These are phyloP conservation scores for Penicillium expansum DNA, from an alignment of 2,329 filamentous ascomycete genomes.

Conservation along the genomic window DNA sequence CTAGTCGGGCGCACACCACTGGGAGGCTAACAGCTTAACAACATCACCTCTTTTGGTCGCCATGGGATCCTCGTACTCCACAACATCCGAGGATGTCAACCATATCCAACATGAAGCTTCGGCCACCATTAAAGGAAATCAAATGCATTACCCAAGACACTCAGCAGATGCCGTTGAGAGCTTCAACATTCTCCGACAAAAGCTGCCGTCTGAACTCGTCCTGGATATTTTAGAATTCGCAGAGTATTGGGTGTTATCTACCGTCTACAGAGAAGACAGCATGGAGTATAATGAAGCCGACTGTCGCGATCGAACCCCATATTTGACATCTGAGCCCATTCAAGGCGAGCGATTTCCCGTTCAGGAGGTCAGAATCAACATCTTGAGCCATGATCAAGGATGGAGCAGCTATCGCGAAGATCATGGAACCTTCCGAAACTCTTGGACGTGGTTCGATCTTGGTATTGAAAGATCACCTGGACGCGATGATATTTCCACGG, in stretches of 20 bases:
- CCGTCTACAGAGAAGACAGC: not conserved
- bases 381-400: constrained; percentile 12
- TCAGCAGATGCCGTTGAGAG: not conserved
- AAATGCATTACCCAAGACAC: constrained; percentile 2
- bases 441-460: constrained; percentile 14
- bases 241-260: constrained; percentile 8
- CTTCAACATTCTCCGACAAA: constrained; percentile 6
- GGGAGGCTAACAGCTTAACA: not conserved
- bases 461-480: not conserved
- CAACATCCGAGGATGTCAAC: not conserved
- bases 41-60: not conserved
- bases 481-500: not conserved
- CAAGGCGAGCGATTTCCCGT: constrained; percentile 7
- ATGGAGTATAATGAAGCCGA: not conserved
- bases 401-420: constrained; percentile 5
- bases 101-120: not conserved
- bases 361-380: constrained; percentile 7
- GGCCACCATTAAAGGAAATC: not conserved
- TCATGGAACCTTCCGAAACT: not conserved
- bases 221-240: constrained; percentile 6
- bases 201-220: constrained; percentile 8
- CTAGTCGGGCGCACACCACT: not conserved
- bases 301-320: constrained; percentile 1
- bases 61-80: not conserved
- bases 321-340: constrained; percentile 5